Conservation (phyloP, 495 filamentous ascomycete genomes). For the Aspergillus baeticus region DNA sequence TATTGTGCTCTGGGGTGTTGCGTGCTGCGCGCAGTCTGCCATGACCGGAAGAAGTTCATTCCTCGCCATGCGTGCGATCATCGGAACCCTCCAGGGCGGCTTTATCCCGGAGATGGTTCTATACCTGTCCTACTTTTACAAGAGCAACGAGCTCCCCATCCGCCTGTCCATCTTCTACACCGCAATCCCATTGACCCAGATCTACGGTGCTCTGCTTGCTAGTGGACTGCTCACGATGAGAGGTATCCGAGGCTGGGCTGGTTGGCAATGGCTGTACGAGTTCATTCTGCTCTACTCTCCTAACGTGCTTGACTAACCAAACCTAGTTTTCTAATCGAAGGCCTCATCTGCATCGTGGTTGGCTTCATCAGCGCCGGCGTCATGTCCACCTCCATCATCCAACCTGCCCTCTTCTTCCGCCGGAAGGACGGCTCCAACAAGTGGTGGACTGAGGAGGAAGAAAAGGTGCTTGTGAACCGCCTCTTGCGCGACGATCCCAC, state of each 20-base stretch:
- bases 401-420: slow-evolving; percentile 6
- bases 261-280: slow-evolving; percentile 50
- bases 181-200: slow-evolving; percentile 25
- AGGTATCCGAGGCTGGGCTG: slow-evolving; percentile 44
- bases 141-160: slow-evolving; percentile 47
- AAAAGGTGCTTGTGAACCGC: not conserved
- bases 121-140: not conserved
- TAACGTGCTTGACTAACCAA: not conserved
- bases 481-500: slow-evolving; percentile 60
- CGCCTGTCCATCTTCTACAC: slow-evolving; percentile 52
- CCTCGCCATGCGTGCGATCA: not conserved
- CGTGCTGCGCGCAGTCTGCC: not conserved
- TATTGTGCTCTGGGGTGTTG: slow-evolving; percentile 32
- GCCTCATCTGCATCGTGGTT: slow-evolving; percentile 8
- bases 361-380: slow-evolving; percentile 4
- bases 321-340: slow-evolving; percentile 8
- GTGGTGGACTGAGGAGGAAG: slow-evolving; percentile 5
- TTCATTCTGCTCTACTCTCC: slow-evolving; percentile 25
- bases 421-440: slow-evolving; percentile 8
- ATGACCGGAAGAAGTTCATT: not conserved
- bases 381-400: slow-evolving; percentile 5
- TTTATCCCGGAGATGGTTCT: not conserved
- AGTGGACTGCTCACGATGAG: slow-evolving; percentile 51
- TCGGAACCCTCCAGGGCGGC: not conserved
- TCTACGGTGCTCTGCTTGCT: slow-evolving; percentile 50